phyloP scores from a whole-genome alignment of 805 yeast genomes.

The Kazachstania africana region DNA sequence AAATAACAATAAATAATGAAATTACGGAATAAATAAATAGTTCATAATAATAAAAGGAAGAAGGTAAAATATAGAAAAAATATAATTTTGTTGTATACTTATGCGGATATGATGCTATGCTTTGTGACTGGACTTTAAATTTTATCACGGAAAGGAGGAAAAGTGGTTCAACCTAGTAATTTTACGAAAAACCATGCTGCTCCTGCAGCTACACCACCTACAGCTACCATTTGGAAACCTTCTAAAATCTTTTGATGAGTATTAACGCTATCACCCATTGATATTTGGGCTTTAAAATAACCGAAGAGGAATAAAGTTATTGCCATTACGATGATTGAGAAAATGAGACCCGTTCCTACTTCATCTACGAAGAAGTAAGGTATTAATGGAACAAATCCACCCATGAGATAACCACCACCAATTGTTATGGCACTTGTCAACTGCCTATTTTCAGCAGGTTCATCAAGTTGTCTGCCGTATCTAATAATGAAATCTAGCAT shows the following conservation, averaged over 20 bases:
- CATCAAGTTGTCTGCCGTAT: constrained; percentile 87
- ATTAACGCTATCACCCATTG: constrained; percentile 74
- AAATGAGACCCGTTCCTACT: constrained; percentile 66
- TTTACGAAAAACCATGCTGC: constrained; percentile 91
- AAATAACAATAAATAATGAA: too few species aligned
- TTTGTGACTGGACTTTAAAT: too few species aligned
- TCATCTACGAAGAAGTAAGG: constrained; percentile 78
- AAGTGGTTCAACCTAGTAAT: constrained; percentile 37
- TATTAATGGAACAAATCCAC: constrained; percentile 83
- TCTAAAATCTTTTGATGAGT: constrained; percentile 48
- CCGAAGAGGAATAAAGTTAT: constrained; percentile 84
- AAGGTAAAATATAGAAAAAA: too few species aligned
- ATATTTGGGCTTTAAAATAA: constrained; percentile 67
- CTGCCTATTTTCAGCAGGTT: constrained; percentile 89
- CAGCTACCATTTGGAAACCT: constrained; percentile 85
- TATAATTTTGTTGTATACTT: too few species aligned
- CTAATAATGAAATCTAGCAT: constrained; percentile 81
- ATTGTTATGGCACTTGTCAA: constrained; percentile 80
- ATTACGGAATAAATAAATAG: too few species aligned
- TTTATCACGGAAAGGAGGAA: too few species aligned
- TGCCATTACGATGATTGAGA: constrained; percentile 71
- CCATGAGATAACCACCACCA: constrained; percentile 78
- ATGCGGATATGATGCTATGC: too few species aligned
- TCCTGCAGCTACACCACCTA: constrained; percentile 96
- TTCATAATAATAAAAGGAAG: too few species aligned